Conservation (phyloP, 106 monocot species). For the Dioscorea dumetorum region DNA sequence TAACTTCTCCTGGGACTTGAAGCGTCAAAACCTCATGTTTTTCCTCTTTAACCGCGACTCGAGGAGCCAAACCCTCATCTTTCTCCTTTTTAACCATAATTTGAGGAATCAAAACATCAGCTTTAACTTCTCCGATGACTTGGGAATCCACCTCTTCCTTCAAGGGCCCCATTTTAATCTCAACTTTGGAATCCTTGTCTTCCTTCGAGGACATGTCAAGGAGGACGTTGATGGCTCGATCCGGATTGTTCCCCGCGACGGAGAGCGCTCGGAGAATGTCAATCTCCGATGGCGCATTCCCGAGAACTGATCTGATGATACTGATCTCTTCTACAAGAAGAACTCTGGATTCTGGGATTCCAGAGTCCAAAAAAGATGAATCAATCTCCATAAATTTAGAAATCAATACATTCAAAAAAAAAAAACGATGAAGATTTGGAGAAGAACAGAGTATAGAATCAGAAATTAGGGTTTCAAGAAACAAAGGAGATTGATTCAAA, state of each 20-base stretch:
- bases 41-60: too few species aligned
- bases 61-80: too few species aligned
- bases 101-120: slow-evolving; percentile 2
- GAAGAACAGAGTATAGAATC: neutral
- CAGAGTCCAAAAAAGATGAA: neutral
- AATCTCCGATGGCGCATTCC: slow-evolving; percentile 1
- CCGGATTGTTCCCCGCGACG: slow-evolving; percentile 42
- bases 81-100: slow-evolving; percentile 7
- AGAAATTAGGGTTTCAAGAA: neutral
- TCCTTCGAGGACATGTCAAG: slow-evolving; percentile 32
- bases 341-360: neutral
- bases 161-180: slow-evolving; percentile 8
- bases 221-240: slow-evolving; percentile 65
- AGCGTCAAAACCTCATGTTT: too few species aligned
- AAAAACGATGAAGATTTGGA: too few species aligned
- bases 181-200: neutral
- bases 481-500: too few species aligned
- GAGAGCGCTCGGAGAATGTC: slow-evolving; percentile 43
- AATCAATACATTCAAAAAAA: too few species aligned
- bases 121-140: neutral
- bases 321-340: slow-evolving; percentile 43
- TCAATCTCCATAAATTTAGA: neutral
- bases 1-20: neutral
- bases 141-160: neutral
- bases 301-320: slow-evolving; percentile 37